phyloP scores from a whole-genome alignment of 306 rosid genomes.

The apple (Malus domestica) region DNA sequence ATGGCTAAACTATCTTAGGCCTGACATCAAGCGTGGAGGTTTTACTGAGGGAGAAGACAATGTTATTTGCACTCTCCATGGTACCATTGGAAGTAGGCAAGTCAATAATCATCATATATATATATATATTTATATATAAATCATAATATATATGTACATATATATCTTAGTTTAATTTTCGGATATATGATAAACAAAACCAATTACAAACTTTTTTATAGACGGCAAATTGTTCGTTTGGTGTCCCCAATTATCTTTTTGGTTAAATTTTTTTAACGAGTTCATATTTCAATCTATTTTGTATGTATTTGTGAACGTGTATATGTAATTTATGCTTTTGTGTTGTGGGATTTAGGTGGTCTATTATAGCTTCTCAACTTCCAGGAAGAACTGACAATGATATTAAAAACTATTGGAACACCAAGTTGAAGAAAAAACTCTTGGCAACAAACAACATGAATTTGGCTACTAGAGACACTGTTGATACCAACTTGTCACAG shows the following conservation, averaged over 20 bases:
- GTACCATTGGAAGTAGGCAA: conserved; percentile 39
- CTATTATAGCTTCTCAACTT: conserved; percentile 41
- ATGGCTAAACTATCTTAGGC: conserved; percentile 47
- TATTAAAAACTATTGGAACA: conserved; percentile 46
- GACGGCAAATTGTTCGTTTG: too few relatives aligned
- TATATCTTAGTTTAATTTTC: too few relatives aligned
- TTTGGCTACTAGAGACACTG: background rate
- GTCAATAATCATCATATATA: background rate
- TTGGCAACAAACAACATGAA: background rate
- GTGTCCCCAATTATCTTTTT: too few relatives aligned
- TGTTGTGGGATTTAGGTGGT: conserved; percentile 27
- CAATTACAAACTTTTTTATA: too few relatives aligned
- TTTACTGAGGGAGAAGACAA: conserved; percentile 40
- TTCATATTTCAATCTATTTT: too few relatives aligned
- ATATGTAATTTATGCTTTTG: background rate
- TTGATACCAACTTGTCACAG: background rate
- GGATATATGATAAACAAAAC: too few relatives aligned
- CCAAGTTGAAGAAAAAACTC: conserved; percentile 39
- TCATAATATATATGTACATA: too few relatives aligned
- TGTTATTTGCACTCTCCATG: conserved; percentile 23
- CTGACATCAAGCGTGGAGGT: conserved; percentile 42
- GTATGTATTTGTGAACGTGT: too few relatives aligned
- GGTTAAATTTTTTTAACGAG: too few relatives aligned
- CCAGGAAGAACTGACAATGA: conserved; percentile 53
- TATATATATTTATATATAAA: too few relatives aligned